Evolutionary conservation across 208 protist species (phyloP), one percentile per base, ranked within the genome.

Genomic region (Acanthamoeba quina): DNA sequence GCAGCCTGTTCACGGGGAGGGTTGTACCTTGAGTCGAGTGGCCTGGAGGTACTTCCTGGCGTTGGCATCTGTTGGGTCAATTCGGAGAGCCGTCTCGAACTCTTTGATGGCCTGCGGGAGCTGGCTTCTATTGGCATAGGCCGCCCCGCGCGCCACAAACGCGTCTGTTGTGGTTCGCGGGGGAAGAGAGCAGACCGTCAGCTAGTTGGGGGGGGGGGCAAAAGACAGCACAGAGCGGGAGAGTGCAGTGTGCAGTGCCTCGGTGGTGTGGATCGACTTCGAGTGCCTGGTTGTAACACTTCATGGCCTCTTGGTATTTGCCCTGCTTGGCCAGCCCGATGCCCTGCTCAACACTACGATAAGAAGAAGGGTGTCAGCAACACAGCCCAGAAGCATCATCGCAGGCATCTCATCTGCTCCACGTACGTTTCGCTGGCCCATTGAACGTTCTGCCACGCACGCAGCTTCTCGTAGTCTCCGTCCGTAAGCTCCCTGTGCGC

Each of bases 371-470:
- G 21, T 29, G 37, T 13, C 47, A 26, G 29, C 47, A 31, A 54
- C 10, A 49, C 19, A 56, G 5, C 47, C 24, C n/a, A 37, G 74
- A 54, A 13, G n/a, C 1, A 24, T 11, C 19, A 1, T 0, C 2
- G 49, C 2, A 6, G 47, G 21, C 44, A 60, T 15, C 37, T 3
- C 29, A 88, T 88, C 29, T 11, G 10, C 10, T 13, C 21, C 21
- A 49, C 62, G 88, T 78, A 78, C 88, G 88, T 92, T 78, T 92
- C 88, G 13, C 26, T 44, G n/a, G 88, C 88, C 88, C 88, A 92
- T 52, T 92, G 31, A 5, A 44, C 21, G 62, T 92, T 92, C 29
- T 92, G 88, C 88, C 88, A 92, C 10, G 88, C 88, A 9, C 88
- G 88, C 26, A 92, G n/a, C 88, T 78, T 92, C 11, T 92, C 88